Base-by-base conservation (phyloP, 176 grass and related monocot species). In the Stipa capillata region DNA sequence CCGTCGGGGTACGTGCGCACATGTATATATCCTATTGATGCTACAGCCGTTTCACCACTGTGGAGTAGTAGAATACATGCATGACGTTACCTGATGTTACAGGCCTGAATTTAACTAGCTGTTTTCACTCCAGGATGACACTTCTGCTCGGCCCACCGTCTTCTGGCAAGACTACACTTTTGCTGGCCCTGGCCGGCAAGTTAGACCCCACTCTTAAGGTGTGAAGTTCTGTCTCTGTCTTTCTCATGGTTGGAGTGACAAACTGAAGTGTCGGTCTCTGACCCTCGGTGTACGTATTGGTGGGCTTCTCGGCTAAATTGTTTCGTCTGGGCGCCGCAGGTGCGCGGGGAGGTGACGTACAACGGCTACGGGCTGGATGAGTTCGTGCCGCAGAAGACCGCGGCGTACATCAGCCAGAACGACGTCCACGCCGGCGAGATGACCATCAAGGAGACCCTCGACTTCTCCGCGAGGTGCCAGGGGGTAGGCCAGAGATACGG, bases 381-480 rank as follows among this genome's bases (percentile, higher is more conserved):
- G 85, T 97, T 97, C 57, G 90, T 91, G 64, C 90, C 90, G 12
- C 83, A 93, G 77, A 97, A 87, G 87, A 97, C 88, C 6, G 90
- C 94, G 16, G 90, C 88, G 25, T 97, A 97, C 73, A 91, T 97
- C 45, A 91, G 94, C 73, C 94, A 97, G 76, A 18, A 93, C 83
- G 91, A 97, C 79, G 21, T 93, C 63, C 94, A 97, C 72, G 78
- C 84, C 18, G 90, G 80, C 69, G 94, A 97, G 84, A 89, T 97
- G 94, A 97, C 94, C 17, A 91, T 97, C 28, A 87, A 87, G 84
- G 94, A 97, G 83, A 89, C 91, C 25, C 83, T 97, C 33, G 86
- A 89, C 63, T 97, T 97, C 86, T 97, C 94, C 25, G 74, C 90
- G 8, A 83, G 69, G 77, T 93, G 90, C 48, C 94, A 97, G 76